Conservation (phyloP, 2,329 filamentous ascomycete species). For the Neofusicoccum ribis region DNA sequence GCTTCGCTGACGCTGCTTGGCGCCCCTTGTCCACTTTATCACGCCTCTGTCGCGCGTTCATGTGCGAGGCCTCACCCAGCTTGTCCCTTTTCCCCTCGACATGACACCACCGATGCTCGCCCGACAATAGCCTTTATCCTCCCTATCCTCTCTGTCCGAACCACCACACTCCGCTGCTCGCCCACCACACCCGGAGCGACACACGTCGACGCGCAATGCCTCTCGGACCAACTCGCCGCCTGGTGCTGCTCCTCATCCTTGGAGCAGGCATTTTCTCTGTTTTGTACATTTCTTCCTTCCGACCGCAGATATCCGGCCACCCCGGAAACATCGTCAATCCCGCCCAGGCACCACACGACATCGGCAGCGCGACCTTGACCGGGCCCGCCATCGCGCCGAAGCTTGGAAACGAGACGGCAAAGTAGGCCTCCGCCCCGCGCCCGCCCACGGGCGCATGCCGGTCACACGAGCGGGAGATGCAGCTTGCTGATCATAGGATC, state of each 20-base stretch:
- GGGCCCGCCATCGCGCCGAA: slow-evolving; percentile 77
- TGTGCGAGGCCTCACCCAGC: not conserved
- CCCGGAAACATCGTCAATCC: slow-evolving; percentile 13
- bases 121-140: not conserved
- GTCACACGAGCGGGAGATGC: not conserved
- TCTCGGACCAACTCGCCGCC: slow-evolving; percentile 35
- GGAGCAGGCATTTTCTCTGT: slow-evolving; percentile 58
- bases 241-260: slow-evolving; percentile 51
- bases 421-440: slow-evolving; percentile 42
- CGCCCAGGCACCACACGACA: slow-evolving; percentile 23
- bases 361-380: slow-evolving; percentile 46
- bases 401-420: slow-evolving; percentile 78
- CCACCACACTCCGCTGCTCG: not conserved
- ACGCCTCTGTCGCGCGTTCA: slow-evolving; percentile 12
- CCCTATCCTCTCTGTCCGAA: not conserved
- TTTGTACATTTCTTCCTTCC: slow-evolving; percentile 61
- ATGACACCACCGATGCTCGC: slow-evolving; percentile 14
- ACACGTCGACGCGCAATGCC: slow-evolving; percentile 27
- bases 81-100: slow-evolving; percentile 4
- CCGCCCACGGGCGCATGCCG: not conserved
- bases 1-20: slow-evolving; percentile 2
- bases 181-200: not conserved
- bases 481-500: slow-evolving; percentile 1
- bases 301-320: slow-evolving; percentile 31
- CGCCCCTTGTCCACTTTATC: slow-evolving; percentile 15